These are phyloP conservation scores for Globisporangium abappressorium DNA, from an alignment of 352 stramenopile species.

Conservation along the genomic window DNA sequence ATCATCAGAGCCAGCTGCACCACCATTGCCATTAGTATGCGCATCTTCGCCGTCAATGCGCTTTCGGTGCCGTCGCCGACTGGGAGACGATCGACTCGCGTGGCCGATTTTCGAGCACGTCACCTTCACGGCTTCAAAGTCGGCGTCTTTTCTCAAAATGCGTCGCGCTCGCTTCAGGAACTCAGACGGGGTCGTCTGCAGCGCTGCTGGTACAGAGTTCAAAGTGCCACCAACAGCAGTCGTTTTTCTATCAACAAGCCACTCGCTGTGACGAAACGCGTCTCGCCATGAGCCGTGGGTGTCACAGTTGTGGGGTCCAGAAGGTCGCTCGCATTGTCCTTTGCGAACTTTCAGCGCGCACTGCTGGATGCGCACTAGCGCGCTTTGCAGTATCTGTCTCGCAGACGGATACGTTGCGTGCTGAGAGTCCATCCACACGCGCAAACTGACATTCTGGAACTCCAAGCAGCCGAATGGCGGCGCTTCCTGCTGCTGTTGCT, in stretches of 20 bases:
- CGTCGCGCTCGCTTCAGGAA: conserved; percentile 13
- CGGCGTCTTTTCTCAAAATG: conserved; percentile 18
- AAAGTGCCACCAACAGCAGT: neutral
- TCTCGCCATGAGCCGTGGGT: conserved; percentile 9
- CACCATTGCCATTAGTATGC: neutral
- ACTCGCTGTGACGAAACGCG: conserved; percentile 25
- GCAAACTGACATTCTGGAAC: conserved; percentile 30
- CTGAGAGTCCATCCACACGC: conserved; percentile 35
- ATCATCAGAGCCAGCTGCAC: neutral
- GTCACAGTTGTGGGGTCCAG: neutral
- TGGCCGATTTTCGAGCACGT: conserved; percentile 16
- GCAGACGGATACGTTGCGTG: conserved; percentile 5
- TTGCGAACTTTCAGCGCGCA: neutral
- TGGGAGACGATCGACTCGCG: neutral
- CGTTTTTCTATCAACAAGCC: neutral
- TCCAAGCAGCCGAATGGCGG: conserved; percentile 31
- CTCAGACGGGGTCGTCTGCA: conserved; percentile 7
- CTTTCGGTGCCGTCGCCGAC: neutral
- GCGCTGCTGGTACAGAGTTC: neutral
- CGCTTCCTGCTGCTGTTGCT: conserved; percentile 6
- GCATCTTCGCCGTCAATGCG: conserved; percentile 1
- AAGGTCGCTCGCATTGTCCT: neutral
- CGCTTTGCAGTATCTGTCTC: conserved; percentile 11
- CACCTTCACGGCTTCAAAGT: conserved; percentile 24
- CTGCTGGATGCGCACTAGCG: conserved; percentile 16